phyloP scores from a whole-genome alignment of 768 basidiomycete species.

The Trichaptum fuscoviolaceum region DNA sequence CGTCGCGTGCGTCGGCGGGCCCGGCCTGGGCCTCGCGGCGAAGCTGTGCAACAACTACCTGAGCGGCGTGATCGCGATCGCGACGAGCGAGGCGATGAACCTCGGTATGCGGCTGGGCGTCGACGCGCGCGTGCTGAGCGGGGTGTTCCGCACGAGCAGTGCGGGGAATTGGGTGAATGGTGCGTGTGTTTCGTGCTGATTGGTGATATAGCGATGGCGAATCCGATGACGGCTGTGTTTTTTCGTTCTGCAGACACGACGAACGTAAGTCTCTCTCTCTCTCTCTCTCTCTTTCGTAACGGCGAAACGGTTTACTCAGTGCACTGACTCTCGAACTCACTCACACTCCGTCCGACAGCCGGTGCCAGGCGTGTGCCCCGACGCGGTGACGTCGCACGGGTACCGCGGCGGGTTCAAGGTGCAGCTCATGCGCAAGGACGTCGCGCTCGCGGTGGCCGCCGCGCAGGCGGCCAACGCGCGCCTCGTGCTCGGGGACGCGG shows the following conservation, averaged over 20 bases:
- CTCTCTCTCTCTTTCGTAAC: background rate
- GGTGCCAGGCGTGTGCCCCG: slow-evolving; percentile 13
- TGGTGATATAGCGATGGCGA: background rate
- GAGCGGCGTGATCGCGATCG: slow-evolving; percentile 13
- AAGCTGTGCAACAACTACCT: slow-evolving; percentile 14
- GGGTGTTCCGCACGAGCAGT: slow-evolving; percentile 10
- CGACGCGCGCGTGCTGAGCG: slow-evolving; percentile 8
- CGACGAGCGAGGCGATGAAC: slow-evolving; percentile 15
- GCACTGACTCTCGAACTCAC: too few relatives aligned
- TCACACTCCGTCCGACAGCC: slow-evolving; percentile 4
- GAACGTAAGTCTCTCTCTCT: background rate
- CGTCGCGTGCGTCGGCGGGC: background rate
- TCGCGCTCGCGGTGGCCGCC: slow-evolving; percentile 9
- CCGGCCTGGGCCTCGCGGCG: background rate
- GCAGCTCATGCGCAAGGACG: slow-evolving; percentile 14
- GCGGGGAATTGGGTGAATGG: slow-evolving; percentile 12
- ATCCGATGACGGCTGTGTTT: too few relatives aligned
- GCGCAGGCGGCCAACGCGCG: slow-evolving; percentile 8
- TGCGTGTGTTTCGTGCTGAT: background rate
- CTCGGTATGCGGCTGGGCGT: slow-evolving; percentile 12
- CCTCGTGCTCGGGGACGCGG: slow-evolving; percentile 12
- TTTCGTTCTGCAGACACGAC: background rate
- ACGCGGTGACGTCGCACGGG: slow-evolving; percentile 10
- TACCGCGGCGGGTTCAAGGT: slow-evolving; percentile 14
- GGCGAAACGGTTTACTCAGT: background rate